Evolutionary conservation across 345 rosid genomes (phyloP).

Genomic region (Erucastrum elatum): DNA sequence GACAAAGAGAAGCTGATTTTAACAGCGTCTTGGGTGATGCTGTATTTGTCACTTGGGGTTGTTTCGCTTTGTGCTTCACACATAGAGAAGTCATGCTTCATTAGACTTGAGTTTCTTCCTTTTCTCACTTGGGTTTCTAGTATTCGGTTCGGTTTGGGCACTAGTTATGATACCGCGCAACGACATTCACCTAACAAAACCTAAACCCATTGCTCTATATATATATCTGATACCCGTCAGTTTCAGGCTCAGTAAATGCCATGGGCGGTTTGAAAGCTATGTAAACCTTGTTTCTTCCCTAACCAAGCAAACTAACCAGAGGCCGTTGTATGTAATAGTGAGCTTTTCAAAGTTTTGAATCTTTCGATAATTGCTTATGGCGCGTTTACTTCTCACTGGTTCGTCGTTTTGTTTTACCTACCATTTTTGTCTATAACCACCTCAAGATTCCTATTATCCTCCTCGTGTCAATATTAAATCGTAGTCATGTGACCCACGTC

Average conservation of each 20-base stretch:
- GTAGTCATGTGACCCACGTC: conserved; percentile 38
- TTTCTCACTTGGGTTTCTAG: no score
- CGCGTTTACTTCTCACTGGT: neutral
- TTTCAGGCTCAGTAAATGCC: neutral
- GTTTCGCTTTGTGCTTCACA: no score
- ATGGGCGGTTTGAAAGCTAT: neutral
- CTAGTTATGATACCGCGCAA: neutral
- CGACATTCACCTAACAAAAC: neutral
- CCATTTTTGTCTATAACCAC: conserved; percentile 3
- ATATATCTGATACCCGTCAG: neutral
- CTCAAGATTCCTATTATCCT: conserved; percentile 8
- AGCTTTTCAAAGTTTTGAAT: neutral
- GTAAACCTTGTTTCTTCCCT: neutral
- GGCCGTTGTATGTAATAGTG: neutral
- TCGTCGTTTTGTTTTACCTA: conserved; percentile 13
- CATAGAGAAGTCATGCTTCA: no score
- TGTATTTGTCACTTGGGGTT: no score
- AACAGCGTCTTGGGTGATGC: no score
- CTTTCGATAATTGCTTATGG: neutral
- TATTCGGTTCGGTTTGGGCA: no score
- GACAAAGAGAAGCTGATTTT: no score
- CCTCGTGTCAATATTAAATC: conserved; percentile 27
- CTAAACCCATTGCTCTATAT: neutral
- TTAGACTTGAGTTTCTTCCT: no score
- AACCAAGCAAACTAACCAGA: neutral